These are phyloP conservation scores for Martensiomyces pterosporus DNA, from an alignment of 192 early-diverging fungal species.

Conservation along the genomic window DNA sequence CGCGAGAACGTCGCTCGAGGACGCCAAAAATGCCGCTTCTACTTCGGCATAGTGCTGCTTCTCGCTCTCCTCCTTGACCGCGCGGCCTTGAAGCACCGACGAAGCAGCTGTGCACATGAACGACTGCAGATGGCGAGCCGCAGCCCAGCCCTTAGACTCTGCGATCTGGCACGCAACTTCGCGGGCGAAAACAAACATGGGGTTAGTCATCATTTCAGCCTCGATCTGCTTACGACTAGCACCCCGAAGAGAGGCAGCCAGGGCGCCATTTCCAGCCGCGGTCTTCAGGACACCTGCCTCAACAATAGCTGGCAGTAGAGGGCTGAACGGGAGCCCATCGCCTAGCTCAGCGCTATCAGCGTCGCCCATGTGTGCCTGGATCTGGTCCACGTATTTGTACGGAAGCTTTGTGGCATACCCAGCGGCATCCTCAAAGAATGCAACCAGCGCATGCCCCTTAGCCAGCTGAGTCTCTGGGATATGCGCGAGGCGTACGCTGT, in stretches of 20 bases:
- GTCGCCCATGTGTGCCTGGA: conserved; percentile 6
- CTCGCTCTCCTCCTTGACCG: conserved; percentile 7
- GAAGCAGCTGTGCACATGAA: conserved; percentile 12
- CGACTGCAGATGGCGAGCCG: conserved; percentile 5
- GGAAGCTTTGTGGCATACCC: conserved; percentile 26
- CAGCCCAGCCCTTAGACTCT: conserved; percentile 9
- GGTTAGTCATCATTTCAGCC: conserved; percentile 14
- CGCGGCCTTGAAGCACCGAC: conserved; percentile 8
- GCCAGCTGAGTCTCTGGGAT: conserved; percentile 1
- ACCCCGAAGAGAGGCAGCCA: conserved; percentile 14
- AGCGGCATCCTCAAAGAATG: conserved; percentile 31
- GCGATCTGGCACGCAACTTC: conserved; percentile 31
- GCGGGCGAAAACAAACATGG: conserved; percentile 10
- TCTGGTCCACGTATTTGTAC: conserved; percentile 43
- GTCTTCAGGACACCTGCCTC: conserved; percentile 33
- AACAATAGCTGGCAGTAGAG: conserved; percentile 27
- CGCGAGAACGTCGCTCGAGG: background rate
- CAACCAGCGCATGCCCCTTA: conserved; percentile 18
- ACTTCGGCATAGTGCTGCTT: conserved; percentile 12
- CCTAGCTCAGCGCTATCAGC: background rate
- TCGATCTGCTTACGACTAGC: background rate
- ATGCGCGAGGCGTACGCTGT: conserved; percentile 9
- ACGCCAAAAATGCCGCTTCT: conserved; percentile 10
- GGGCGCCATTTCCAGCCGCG: conserved; percentile 17
- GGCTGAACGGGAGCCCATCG: conserved; percentile 27